Evolutionary conservation across 2,329 filamentous ascomycete genomes (phyloP), one percentile per base, ranked within the genome.

Genomic region (Talaromyces verruculosus): DNA sequence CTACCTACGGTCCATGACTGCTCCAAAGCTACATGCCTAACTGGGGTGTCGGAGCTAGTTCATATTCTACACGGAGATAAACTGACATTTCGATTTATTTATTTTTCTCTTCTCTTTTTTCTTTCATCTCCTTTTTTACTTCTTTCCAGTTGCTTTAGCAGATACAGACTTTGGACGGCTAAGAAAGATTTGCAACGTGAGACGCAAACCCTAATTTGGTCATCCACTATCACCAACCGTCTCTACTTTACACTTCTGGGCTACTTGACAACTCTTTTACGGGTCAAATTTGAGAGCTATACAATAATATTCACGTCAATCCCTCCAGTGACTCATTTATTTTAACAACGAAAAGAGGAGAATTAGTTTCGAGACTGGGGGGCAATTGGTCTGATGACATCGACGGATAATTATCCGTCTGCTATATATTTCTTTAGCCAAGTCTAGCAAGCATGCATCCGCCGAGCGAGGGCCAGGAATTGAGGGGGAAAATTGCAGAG

Each of bases 391-490:
- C 43, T 13, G 45, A 53, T 39, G 45, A 22, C 37, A 39, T 17
- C 47, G 7, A 13, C 61, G 61, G 61, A 63, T 55, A 63, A 35
- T 63, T 63, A 55, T 63, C 61, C 61, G 60, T 8, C 60, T 35
- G 41, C 30, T 55, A 37, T 37, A 37, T 19, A 22, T 17, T 7
- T 35, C 25, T 35, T 28, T 62, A 62, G 45, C 60, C 60, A 35
- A 63, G n/a, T 19, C 3, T 33, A 53, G 25, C 47, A 55, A 63
- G 35, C 22, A 63, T 63, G 61, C 28, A 25, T 55, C 22, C 47
- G 6, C 53, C 33, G 4, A 63, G 22, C 61, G 25, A 55, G 2
- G 53, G 13, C 4, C n/a, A 57, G 19, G 25, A 53, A 13, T 22
- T 22, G 17, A 28, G 13, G 25, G 41, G 37, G 25, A 22, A 30